Conservation (phyloP, 805 yeast genomes). For the Saccharomycopsis javanensis region DNA sequence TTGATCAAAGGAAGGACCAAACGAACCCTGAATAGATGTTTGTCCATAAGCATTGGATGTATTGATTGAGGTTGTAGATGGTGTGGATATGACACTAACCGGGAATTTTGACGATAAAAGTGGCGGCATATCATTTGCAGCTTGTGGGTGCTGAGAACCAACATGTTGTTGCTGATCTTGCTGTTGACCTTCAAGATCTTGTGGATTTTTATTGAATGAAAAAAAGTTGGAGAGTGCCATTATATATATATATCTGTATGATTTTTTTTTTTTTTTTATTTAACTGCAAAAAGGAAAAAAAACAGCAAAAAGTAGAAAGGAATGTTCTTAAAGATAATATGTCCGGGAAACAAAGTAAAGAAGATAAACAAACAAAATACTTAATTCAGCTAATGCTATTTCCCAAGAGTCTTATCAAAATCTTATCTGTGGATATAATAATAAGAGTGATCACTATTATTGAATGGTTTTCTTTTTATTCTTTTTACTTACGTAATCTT, state of each 20-base stretch:
- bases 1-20: not conserved
- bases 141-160: constrained; percentile 4
- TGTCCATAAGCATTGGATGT: constrained; percentile 17
- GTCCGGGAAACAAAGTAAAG: no score
- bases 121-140: not conserved
- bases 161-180: constrained; percentile 14
- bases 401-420: no score
- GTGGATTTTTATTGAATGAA: constrained; percentile 16
- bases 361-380: no score
- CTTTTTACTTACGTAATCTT: no score
- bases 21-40: constrained; percentile 14
- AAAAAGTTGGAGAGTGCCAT: constrained; percentile 17
- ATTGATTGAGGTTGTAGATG: constrained; percentile 16
- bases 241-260: not conserved
- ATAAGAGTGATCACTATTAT: no score
- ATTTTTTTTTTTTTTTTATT: no score
- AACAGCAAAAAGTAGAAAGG: no score
- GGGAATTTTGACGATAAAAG: constrained; percentile 14
- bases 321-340: no score
- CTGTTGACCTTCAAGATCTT: constrained; percentile 4
- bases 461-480: no score
- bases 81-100: constrained; percentile 8
- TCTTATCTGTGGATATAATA: no score
- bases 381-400: no score
- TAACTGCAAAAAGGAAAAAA: not conserved